Evolutionary conservation across 768 basidiomycete species (phyloP).

Genomic region (Tephrocybe sp.): DNA sequence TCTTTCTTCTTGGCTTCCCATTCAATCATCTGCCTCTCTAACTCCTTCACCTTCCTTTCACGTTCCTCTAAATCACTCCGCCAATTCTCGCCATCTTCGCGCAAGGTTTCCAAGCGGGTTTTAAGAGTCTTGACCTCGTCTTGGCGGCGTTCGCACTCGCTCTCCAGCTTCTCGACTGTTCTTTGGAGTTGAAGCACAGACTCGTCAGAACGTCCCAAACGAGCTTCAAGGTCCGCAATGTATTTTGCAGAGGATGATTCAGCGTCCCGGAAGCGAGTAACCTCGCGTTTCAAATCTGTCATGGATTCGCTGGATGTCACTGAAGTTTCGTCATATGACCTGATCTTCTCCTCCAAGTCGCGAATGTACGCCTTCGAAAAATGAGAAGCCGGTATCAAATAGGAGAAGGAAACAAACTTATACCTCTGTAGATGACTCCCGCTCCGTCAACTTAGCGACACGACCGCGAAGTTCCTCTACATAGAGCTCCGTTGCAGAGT

Average conservation of each 20-base stretch:
- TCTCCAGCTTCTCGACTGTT: slow-evolving; percentile 74
- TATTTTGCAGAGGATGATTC: slow-evolving; percentile 75
- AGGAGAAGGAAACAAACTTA: slow-evolving; percentile 22
- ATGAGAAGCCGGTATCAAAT: slow-evolving; percentile 10
- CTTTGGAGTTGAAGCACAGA: slow-evolving; percentile 66
- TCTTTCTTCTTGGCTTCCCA: slow-evolving; percentile 73
- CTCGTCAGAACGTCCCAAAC: slow-evolving; percentile 76
- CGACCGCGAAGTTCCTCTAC: slow-evolving; percentile 82
- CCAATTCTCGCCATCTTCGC: slow-evolving; percentile 79
- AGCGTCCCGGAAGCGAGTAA: slow-evolving; percentile 70
- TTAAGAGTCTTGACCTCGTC: slow-evolving; percentile 72
- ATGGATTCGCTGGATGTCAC: slow-evolving; percentile 75
- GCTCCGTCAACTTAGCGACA: slow-evolving; percentile 78
- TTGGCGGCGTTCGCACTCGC: slow-evolving; percentile 69
- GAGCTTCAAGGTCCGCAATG: slow-evolving; percentile 82
- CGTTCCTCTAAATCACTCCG: slow-evolving; percentile 80
- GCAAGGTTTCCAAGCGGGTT: slow-evolving; percentile 62
- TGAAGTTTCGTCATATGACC: slow-evolving; percentile 76
- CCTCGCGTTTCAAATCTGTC: slow-evolving; percentile 80
- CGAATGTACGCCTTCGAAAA: slow-evolving; percentile 79
- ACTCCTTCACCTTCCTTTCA: slow-evolving; percentile 68
- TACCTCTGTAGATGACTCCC: slow-evolving; percentile 92
- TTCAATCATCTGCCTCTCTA: slow-evolving; percentile 77
- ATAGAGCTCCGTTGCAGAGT: slow-evolving; percentile 79
- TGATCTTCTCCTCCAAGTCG: slow-evolving; percentile 91